These are phyloP conservation scores for Aspergillus ustus DNA, from an alignment of 2,329 filamentous ascomycete genomes.

Conservation along the genomic window DNA sequence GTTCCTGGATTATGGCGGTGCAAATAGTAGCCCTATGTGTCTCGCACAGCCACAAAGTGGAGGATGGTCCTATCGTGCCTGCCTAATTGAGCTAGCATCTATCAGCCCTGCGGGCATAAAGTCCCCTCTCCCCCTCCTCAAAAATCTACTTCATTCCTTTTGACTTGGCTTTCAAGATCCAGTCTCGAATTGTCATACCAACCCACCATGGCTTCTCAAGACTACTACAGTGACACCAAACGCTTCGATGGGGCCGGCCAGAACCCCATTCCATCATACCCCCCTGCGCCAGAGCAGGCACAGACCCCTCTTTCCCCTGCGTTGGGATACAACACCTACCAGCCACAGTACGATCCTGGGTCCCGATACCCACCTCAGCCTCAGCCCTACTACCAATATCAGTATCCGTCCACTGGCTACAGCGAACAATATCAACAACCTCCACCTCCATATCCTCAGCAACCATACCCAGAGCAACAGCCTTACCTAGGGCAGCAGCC, in stretches of 20 bases:
- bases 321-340: not conserved
- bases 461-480: not conserved
- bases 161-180: not conserved
- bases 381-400: not conserved
- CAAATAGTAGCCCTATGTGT: not conserved
- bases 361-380: not conserved
- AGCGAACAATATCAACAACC: not conserved
- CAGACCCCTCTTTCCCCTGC: not conserved
- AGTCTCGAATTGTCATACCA: not conserved
- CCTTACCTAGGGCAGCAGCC: not conserved
- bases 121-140: not conserved
- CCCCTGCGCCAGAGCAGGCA: not conserved
- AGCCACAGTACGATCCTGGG: not conserved
- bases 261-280: not conserved
- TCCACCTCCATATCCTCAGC: not conserved
- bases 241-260: not conserved
- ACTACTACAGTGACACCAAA: slow-evolving; percentile 4
- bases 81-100: slow-evolving; percentile 1
- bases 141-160: not conserved
- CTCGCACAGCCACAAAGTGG: slow-evolving; percentile 4
- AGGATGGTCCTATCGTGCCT: not conserved
- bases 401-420: not conserved
- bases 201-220: slow-evolving; percentile 4
- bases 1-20: not conserved
- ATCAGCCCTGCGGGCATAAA: slow-evolving; percentile 9